phyloP scores from a whole-genome alignment of 441 rosid genomes.

The Populus hybrid region DNA sequence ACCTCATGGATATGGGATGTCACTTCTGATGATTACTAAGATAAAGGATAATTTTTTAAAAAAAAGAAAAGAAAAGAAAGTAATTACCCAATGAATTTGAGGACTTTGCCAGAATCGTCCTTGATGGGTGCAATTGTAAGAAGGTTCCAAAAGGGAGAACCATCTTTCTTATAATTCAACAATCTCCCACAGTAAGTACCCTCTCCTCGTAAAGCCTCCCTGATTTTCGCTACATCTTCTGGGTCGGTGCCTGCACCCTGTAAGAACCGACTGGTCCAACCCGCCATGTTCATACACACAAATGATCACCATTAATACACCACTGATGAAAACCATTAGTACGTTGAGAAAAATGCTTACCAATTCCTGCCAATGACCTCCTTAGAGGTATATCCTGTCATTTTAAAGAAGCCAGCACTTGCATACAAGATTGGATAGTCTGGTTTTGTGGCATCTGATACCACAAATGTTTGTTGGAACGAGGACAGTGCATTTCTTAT shows the following conservation, averaged over 20 bases:
- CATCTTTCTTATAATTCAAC: slow-evolving; percentile 93
- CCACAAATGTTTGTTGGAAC: slow-evolving; percentile 92
- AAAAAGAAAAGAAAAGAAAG: neutral
- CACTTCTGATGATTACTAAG: too few relatives aligned
- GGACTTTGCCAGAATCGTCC: slow-evolving; percentile 75
- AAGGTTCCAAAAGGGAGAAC: slow-evolving; percentile 93
- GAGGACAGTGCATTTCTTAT: slow-evolving; percentile 76
- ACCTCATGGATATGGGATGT: too few relatives aligned
- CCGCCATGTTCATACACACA: neutral
- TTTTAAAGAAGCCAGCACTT: slow-evolving; percentile 92
- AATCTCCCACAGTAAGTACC: slow-evolving; percentile 79
- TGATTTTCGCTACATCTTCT: slow-evolving; percentile 67
- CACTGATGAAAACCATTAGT: too few relatives aligned
- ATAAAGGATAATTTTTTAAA: neutral
- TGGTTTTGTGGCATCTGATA: slow-evolving; percentile 92
- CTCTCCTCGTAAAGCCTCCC: slow-evolving; percentile 60
- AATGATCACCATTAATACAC: too few relatives aligned
- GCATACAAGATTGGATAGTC: slow-evolving; percentile 89
- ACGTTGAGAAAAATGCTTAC: slow-evolving; percentile 22
- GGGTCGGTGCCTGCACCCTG: slow-evolving; percentile 94
- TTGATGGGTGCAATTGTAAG: slow-evolving; percentile 92
- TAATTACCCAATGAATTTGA: slow-evolving; percentile 84
- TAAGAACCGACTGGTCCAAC: slow-evolving; percentile 64
- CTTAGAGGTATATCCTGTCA: slow-evolving; percentile 92
- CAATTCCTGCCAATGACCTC: slow-evolving; percentile 95